phyloP scores from a whole-genome alignment of 768 basidiomycete genomes.

The Kondoa subrosea region DNA sequence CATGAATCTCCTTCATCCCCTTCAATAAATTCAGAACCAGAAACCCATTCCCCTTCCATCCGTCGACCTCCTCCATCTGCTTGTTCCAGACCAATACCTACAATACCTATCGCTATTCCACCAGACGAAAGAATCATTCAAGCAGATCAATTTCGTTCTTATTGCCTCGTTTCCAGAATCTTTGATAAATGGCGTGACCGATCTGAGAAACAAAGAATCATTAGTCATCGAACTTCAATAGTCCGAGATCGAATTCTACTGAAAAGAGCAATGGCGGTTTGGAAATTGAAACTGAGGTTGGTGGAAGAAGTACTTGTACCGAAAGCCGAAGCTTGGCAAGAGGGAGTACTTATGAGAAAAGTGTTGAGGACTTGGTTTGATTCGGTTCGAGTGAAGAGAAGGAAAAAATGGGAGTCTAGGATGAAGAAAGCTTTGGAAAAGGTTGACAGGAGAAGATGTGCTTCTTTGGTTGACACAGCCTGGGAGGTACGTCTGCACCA shows the following conservation, averaged over 20 bases:
- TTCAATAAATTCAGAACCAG: background rate
- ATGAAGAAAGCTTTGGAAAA: slow-evolving; percentile 5
- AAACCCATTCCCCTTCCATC: background rate
- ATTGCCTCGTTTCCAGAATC: background rate
- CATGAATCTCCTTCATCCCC: too few relatives aligned
- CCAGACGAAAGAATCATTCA: background rate
- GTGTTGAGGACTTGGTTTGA: background rate
- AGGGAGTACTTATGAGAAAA: background rate
- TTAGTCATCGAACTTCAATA: background rate
- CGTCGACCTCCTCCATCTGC: background rate
- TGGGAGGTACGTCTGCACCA: background rate
- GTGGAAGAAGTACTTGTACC: slow-evolving; percentile 3
- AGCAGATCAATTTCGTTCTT: background rate
- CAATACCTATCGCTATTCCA: background rate
- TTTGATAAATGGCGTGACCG: slow-evolving; percentile 11
- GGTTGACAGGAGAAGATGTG: background rate
- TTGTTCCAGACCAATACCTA: background rate
- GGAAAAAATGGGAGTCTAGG: slow-evolving; percentile 8
- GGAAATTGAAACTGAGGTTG: background rate
- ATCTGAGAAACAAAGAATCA: background rate
- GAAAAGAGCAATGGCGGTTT: slow-evolving; percentile 4
- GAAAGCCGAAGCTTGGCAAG: slow-evolving; percentile 1
- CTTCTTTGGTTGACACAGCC: background rate
- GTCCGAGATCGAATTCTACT: background rate
- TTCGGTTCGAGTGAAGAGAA: background rate